Evolutionary conservation across 2,329 filamentous ascomycete species (phyloP), one percentile per base, ranked within the genome.

Genomic region (Albifimbria verrucaria): DNA sequence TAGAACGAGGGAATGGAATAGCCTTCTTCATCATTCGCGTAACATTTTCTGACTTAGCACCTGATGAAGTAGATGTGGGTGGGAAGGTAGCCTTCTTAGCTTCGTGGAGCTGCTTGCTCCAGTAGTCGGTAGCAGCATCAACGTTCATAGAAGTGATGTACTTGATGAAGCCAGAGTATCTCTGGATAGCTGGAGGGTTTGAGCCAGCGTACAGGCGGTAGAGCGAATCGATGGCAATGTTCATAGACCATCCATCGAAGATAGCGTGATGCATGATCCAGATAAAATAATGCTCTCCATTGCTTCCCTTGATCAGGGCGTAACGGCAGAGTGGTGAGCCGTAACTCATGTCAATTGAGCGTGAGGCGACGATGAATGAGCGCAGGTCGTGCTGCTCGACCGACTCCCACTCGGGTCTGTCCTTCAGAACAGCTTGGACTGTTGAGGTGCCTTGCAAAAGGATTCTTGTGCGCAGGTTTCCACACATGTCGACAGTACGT

Each of bases 191-290:
- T 45, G 41, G 17, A 10, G 52, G 48, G 15, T 12, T 45, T 68
- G 49, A 11, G 41, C 21, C 20, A 3, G 32, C 42, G 22, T 60
- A 60, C 7, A 51, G 52, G 12, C 45, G 43, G 17, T 47, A 22
- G 1, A 59, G 44, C 2, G 52, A 23, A n/a, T 52, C 48, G n/a
- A 62, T 52, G 12, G 63, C 56, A 4, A 77, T 59, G 3, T 71
- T 70, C 70, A 77, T 72, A 1, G 71, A 74, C 74, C 77, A 79
- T 12, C 77, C 78, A 48, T 82, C 79, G 52, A 80, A 81, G 1
- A 79, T 62, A 15, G 72, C 72, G 54, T 81, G 78, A 22, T 64
- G 62, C n/a, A 56, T 53, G 2, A 55, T 55, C 57, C 53, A 61
- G n/a, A 60, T 42, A 21, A 62, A 53, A 15, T 26, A 48, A 2